Base-by-base conservation (phyloP, 1,284 basidiomycete species). In the Cryptococcus sp. region DNA sequence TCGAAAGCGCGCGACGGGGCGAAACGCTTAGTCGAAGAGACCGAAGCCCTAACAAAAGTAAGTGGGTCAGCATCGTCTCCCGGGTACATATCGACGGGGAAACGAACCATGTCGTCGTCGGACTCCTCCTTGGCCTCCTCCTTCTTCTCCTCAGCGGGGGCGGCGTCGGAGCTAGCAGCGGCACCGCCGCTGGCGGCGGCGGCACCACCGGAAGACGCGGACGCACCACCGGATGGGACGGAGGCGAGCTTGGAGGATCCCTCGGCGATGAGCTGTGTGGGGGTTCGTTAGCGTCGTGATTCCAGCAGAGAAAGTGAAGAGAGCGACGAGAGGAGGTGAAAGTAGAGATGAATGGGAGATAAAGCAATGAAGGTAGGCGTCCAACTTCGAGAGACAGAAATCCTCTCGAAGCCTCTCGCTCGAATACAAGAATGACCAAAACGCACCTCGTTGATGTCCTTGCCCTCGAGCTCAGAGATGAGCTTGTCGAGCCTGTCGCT, bases 391-490 rank as follows among this genome's bases (percentile, higher is more conserved):
- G 16, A 23, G 27, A n/a, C 4, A 3, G 10, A n/a, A n/a, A 23
- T 25, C 8, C 47, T 27, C 38, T 41, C 15, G n/a, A 13, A 47
- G 20, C 35, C 15, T 23, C 17, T 50, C 16, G 25, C 40, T 17
- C 17, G 3, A 13, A 17, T 27, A 27, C 30, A 49, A 48, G 5
- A 16, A 3, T 40, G 41, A 43, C 13, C 6, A 11, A 11, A 17
- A 80, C 85, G 60, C 73, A 90, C 90, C 70, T 86, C 81, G 81
- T 89, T 85, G 81, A 96, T 81, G 80, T 90, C 87, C 85, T 98
- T 99, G 82, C 89, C 94, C 70, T 88, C 80, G 67, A 99, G 87
- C 85, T 98, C 95, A 65, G 89, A 85, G 78, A 99, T 84, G 79
- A 99, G 86, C 80, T 87, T 90, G 64, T 85, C 81, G 73, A 98